Percentiles rank a stretch among this genome's conserved stretches.
These are phyloP conservation scores for Penicillium silybi DNA, from an alignment of 495 filamentous ascomycete genomes.

Conservation along the genomic window DNA sequence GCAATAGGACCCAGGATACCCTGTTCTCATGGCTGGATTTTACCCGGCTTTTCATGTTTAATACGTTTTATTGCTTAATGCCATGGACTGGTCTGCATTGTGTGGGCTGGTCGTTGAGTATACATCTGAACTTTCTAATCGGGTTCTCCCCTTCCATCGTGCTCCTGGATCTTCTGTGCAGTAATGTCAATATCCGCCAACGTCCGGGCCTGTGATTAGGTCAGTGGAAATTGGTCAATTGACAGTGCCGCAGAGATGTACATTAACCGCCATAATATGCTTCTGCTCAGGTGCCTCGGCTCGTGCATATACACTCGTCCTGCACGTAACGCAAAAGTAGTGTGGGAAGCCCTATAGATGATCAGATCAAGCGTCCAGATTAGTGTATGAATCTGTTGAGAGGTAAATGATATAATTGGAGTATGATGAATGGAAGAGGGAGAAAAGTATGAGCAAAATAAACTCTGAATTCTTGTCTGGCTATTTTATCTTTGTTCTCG, in stretches of 20 bases:
- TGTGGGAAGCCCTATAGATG: conserved; percentile 34
- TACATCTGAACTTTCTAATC: not conserved
- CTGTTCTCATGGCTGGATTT: conserved; percentile 17
- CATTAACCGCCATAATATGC: conserved; percentile 36
- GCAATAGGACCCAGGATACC: conserved; percentile 45
- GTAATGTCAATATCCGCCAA: conserved; percentile 30
- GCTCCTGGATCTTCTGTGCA: conserved; percentile 19
- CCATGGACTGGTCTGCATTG: not conserved
- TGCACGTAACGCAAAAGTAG: conserved; percentile 41
- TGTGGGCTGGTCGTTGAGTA: not conserved
- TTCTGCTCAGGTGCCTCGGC: conserved; percentile 20
- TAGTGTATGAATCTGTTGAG: no score
- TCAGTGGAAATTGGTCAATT: not conserved
- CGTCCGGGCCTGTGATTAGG: conserved; percentile 23
- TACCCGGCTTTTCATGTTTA: conserved; percentile 13
- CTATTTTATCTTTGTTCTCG: no score
- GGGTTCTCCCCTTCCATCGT: conserved; percentile 24
- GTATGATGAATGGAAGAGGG: no score
- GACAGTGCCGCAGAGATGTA: conserved; percentile 1
- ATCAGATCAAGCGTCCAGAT: no score
- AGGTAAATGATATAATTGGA: no score
- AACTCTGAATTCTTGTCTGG: no score
- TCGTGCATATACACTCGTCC: conserved; percentile 32
- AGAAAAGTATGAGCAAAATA: no score
- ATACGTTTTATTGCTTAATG: conserved; percentile 17